Evolutionary conservation across 345 rosid genomes (phyloP).

Genomic region (Camelina sativa): DNA sequence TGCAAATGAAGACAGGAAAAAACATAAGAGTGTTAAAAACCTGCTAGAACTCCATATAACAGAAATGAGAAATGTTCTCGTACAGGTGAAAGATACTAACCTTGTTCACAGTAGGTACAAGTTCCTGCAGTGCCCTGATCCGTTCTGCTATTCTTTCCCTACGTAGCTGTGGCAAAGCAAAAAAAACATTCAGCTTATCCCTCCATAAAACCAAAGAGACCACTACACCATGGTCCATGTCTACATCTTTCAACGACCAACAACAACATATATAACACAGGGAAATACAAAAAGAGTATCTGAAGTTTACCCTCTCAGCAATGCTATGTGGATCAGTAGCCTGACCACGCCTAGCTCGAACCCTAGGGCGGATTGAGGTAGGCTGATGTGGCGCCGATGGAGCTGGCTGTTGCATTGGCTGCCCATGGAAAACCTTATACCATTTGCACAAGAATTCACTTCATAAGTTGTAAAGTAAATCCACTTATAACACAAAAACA

Average conservation of each 20-base stretch:
- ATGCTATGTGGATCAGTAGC: constrained; percentile 99
- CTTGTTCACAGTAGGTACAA: constrained; percentile 99
- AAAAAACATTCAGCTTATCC: constrained; percentile 15
- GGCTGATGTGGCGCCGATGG: constrained; percentile 91
- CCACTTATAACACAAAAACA: not conserved
- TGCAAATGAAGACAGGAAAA: constrained; percentile 42
- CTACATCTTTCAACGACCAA: not conserved
- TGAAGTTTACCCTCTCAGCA: constrained; percentile 81
- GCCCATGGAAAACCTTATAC: constrained; percentile 93
- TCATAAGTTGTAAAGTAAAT: not conserved
- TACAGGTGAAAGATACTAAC: constrained; percentile 46
- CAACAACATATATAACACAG: constrained; percentile 6
- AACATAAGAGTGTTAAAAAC: constrained; percentile 3
- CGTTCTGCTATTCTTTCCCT: constrained; percentile 98
- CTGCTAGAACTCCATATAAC: constrained; percentile 5
- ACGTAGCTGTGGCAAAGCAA: constrained; percentile 69
- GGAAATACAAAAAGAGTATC: not conserved
- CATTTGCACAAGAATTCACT: constrained; percentile 5
- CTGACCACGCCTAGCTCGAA: constrained; percentile 98
- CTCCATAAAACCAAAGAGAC: not conserved
- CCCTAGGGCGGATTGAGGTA: constrained; percentile 84
- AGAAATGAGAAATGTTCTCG: constrained; percentile 18
- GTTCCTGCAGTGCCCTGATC: constrained; percentile 95
- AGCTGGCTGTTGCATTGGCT: constrained; percentile 70
- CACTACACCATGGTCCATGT: not conserved